Evolutionary conservation across 2,329 filamentous ascomycete genomes (phyloP).

Genomic region (Aspergillus alliaceus): DNA sequence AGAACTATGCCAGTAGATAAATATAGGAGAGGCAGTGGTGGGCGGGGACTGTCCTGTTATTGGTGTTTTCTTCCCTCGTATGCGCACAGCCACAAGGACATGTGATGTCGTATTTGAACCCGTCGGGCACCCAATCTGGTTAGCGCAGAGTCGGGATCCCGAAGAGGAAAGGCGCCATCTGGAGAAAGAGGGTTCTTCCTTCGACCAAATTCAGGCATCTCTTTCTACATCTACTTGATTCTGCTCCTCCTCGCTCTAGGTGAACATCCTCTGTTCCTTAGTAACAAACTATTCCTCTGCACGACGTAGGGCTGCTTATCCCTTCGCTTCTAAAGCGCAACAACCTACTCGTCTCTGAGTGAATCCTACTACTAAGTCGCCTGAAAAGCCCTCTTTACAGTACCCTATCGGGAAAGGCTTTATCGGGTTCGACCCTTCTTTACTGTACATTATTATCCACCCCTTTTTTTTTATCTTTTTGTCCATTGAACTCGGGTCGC

Average conservation of each 20-base stretch:
- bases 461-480: background rate
- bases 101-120: background rate
- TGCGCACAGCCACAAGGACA: background rate
- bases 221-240: background rate
- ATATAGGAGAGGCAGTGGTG: background rate
- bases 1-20: too few relatives aligned
- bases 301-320: background rate
- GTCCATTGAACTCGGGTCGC: background rate
- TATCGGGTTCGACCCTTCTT: background rate
- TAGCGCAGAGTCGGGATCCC: constrained; percentile 4
- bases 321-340: constrained; percentile 8
- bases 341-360: background rate
- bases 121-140: background rate
- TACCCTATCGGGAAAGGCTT: constrained; percentile 6
- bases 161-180: constrained; percentile 3
- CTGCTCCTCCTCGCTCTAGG: background rate
- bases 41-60: background rate
- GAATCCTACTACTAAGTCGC: background rate
- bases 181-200: background rate
- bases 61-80: too few relatives aligned
- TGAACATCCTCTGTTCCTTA: background rate
- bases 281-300: background rate
- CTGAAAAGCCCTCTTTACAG: background rate
- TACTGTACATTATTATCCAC: background rate
- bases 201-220: background rate